Base-by-base conservation (phyloP, 2,329 filamentous ascomycete genomes). In the Huntiella moniliformis region DNA sequence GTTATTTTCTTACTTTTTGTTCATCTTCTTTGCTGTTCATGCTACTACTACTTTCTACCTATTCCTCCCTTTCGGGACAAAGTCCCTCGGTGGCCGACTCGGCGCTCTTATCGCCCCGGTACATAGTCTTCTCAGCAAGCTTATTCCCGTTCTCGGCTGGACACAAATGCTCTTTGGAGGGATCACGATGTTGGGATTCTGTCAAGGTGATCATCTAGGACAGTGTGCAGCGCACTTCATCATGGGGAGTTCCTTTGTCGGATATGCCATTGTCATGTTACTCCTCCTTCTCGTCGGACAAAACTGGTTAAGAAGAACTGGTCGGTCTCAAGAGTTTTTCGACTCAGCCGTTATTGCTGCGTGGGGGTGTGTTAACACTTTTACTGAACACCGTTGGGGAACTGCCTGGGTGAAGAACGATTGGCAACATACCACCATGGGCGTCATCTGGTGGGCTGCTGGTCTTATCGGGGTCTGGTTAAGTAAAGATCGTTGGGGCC, bases 351-450 rank as follows among this genome's bases (percentile, higher is more conserved):
- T 95, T 54, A 96, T 98, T 57, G 83, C 87, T 1, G 78, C 81
- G 1, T 98, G 91, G 91, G 91, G 88, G 32, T 92, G 85, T 58
- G 79, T 98, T 62, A 98, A 96, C 62, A 96, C 91, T 6, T 96
- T 98, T 55, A 98, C 91, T 13, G 91, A 96, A 62, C 91, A 98
- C 59, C 76, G 82, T 44, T 98, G 91, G 91, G 91, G 91, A 46
- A 70, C 70, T 1, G 71, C 74, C 0, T 98, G 91, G 91, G 85
- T 82, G 44, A 77, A 74, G 61, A 96, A 95, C 57, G 91, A 98
- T 60, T 76, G 94, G 64, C 88, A 98, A 61, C 91, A 98, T 61
- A 98, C 91, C 0, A 84, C 82, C n/a, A 96, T 98, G 88, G 91
- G 91, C n/a, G 76, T 98, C 51, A 77, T 98, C 44, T 98, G 91